Base-by-base conservation (phyloP, 1,284 basidiomycete genomes). In the Rhodotorula sp. region DNA sequence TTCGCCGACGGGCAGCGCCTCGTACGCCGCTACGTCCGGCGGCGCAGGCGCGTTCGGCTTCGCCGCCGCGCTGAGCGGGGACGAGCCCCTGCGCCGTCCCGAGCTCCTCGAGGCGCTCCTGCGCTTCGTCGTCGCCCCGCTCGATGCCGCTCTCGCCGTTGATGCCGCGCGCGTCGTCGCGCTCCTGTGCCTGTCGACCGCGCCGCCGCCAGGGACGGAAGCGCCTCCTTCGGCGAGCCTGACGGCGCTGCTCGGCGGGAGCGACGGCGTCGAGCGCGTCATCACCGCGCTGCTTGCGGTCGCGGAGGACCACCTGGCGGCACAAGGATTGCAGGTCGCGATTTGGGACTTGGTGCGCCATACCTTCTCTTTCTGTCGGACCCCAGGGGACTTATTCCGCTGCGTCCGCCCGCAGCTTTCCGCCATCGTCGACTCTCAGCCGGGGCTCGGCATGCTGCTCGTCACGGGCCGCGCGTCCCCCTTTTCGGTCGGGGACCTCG, bases 401-500 rank as follows among this genome's bases (percentile, higher is more conserved):
- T 21, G 7, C 25, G 36, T 6, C n/a, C n/a, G 8, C 9, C 17
- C 15, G 13, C 67, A 76, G 94, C 88, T 96, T 37, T 85, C 90
- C 0, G 85, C 91, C 22, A 89, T 92, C 6, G 88, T 94, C 32
- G 89, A 92, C 73, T 90, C 89, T 67, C 93, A 96, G 79, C 93
- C 94, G 2, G 92, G 94, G 0, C 85, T 97, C 10, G 92, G 92
- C 0, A 87, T 87, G 57, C 84, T 97, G 27, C 89, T 96, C 69
- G 88, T 93, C 64, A 88, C 88, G 0, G 94, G 89, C 3, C 86
- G 86, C 87, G 81, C 86, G 22, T 72, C 68, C 51, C 85, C 67
- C 83, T 84, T 48, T 85, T 58, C 59, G 22, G 17, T 81, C 32
- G 27, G 37, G 51, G 41, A 63, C 62, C 36, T 67, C 55, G 55